Evolutionary conservation across 441 rosid species (phyloP).

Genomic region (Pelargonium fulgidum): DNA sequence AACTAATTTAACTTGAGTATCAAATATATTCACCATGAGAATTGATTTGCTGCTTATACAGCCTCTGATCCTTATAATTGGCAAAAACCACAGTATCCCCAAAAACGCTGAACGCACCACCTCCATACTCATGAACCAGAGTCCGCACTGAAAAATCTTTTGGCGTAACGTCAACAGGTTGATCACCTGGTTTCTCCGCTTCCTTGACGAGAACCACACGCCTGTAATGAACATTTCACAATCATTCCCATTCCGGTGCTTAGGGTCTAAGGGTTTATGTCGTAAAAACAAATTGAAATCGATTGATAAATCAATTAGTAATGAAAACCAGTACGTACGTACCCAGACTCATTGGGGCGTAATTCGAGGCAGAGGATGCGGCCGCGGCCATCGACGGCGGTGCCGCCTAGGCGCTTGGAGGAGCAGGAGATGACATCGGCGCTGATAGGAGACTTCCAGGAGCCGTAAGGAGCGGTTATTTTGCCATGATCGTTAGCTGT

Average conservation of each 20-base stretch:
- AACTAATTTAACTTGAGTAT: not conserved
- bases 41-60: constrained; percentile 52
- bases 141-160: constrained; percentile 74
- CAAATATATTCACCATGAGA: constrained; percentile 32
- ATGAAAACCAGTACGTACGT: not conserved
- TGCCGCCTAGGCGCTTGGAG: constrained; percentile 73
- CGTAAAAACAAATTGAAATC: no score
- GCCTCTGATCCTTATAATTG: constrained; percentile 77
- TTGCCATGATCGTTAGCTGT: constrained; percentile 13
- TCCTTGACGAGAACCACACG: constrained; percentile 66
- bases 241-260: not conserved
- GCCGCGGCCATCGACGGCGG: constrained; percentile 61
- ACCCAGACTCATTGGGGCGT: constrained; percentile 85
- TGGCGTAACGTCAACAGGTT: constrained; percentile 63
- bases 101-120: constrained; percentile 69
- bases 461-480: constrained; percentile 68
- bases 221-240: constrained; percentile 25
- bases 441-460: constrained; percentile 92
- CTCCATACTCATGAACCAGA: constrained; percentile 80
- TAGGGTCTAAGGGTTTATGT: not conserved
- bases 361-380: constrained; percentile 77
- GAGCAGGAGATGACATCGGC: constrained; percentile 81
- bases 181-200: constrained; percentile 47
- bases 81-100: constrained; percentile 64
- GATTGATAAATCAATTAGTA: not conserved